These are phyloP conservation scores for Elaeis oleifera DNA, from an alignment of 202 grass and related monocot species.

Conservation along the genomic window DNA sequence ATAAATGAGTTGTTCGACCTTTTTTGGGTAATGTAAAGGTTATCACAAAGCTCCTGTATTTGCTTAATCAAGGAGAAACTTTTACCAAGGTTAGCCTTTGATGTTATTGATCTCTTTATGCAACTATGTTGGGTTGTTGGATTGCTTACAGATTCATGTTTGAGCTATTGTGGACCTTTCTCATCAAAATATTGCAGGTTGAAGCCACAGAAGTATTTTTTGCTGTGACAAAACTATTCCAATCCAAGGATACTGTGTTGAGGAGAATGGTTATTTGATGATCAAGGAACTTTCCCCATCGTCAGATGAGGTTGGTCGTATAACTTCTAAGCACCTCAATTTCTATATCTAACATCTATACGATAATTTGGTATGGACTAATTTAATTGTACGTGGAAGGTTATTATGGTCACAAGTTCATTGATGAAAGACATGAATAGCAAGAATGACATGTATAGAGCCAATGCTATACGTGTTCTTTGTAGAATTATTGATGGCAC, in stretches of 20 bases:
- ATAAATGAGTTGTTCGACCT: too few relatives aligned
- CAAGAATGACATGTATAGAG: constrained; percentile 97
- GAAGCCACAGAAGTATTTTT: constrained; percentile 96
- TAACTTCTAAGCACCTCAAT: constrained; percentile 4
- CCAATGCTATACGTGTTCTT: constrained; percentile 93
- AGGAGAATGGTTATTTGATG: constrained; percentile 99
- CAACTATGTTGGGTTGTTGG: neutral
- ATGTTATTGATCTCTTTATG: neutral
- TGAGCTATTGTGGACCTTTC: too few relatives aligned
- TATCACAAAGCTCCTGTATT: constrained; percentile 94
- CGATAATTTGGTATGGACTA: constrained; percentile 11
- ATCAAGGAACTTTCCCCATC: constrained; percentile 98
- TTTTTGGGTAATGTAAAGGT: constrained; percentile 42
- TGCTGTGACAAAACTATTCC: constrained; percentile 89
- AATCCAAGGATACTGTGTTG: constrained; percentile 89
- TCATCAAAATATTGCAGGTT: constrained; percentile 35
- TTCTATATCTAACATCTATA: neutral
- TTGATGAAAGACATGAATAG: constrained; percentile 99
- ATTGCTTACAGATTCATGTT: neutral
- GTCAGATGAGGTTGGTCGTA: constrained; percentile 61
- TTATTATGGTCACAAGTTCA: constrained; percentile 98
- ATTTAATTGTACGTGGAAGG: constrained; percentile 34
- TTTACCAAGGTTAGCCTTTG: constrained; percentile 66
- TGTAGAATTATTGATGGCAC: constrained; percentile 90
- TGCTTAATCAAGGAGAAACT: constrained; percentile 96